Conservation (phyloP, 345 rosid species). For the Leavenworthia alabamica region DNA sequence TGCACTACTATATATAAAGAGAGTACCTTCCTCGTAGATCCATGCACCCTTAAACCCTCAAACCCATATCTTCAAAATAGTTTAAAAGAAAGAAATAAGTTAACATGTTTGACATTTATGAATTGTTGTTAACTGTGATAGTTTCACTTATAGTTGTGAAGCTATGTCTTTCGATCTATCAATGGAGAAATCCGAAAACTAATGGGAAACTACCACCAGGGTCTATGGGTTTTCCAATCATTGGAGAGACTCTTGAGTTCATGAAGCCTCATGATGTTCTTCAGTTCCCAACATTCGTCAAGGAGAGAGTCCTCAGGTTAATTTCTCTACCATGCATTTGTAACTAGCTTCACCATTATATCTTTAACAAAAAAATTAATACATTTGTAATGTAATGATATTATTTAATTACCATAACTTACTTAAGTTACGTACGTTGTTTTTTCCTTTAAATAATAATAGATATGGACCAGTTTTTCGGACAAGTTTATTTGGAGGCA, state of each 20-base stretch:
- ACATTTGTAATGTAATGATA: too few relatives aligned
- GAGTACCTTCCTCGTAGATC: not conserved
- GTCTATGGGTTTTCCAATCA: slow-evolving; percentile 23
- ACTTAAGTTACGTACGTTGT: not conserved
- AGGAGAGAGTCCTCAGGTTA: slow-evolving; percentile 12
- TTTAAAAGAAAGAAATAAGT: not conserved
- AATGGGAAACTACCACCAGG: slow-evolving; percentile 19
- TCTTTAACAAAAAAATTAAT: too few relatives aligned
- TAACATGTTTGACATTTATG: not conserved
- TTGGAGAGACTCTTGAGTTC: slow-evolving; percentile 28
- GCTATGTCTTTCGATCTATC: slow-evolving; percentile 17
- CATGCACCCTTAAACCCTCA: not conserved
- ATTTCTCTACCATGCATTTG: not conserved
- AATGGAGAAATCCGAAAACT: slow-evolving; percentile 9
- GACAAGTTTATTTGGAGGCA: slow-evolving; percentile 22
- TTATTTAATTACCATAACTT: not conserved
- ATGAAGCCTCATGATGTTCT: slow-evolving; percentile 17
- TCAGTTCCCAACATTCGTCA: not conserved
- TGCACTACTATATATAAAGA: not conserved
- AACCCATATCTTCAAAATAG: not conserved
- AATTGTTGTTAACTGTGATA: not conserved
- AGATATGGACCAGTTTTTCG: slow-evolving; percentile 26
- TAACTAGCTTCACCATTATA: too few relatives aligned
- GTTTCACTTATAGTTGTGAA: slow-evolving; percentile 3
- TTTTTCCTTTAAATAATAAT: not conserved